These are phyloP conservation scores for Zygoascus tannicola DNA, from an alignment of 805 yeast genomes.

Conservation along the genomic window DNA sequence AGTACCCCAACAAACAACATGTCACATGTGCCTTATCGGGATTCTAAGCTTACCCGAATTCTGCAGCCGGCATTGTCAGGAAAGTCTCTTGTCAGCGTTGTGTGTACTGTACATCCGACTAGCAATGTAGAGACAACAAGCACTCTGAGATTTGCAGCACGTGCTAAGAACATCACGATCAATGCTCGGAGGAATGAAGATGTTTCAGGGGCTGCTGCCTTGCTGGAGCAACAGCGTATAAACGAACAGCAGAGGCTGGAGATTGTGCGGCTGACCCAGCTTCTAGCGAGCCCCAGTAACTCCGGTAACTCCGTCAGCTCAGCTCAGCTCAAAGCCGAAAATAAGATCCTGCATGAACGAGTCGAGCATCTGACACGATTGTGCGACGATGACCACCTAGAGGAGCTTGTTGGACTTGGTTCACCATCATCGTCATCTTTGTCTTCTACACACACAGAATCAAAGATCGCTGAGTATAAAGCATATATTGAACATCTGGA, in stretches of 20 bases:
- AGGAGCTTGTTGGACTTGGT: constrained; percentile 43
- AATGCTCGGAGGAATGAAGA: constrained; percentile 42
- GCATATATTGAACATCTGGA: constrained; percentile 55
- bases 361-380: constrained; percentile 61
- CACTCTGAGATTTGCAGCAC: constrained; percentile 83
- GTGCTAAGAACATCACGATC: constrained; percentile 80
- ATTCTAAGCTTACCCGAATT: constrained; percentile 81
- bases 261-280: constrained; percentile 28
- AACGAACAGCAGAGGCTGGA: constrained; percentile 53
- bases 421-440: constrained; percentile 16
- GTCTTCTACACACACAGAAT: constrained; percentile 1
- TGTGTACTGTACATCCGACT: constrained; percentile 70
- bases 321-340: constrained; percentile 50
- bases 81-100: constrained; percentile 67
- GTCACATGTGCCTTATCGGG: constrained; percentile 80
- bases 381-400: constrained; percentile 36
- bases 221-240: constrained; percentile 36
- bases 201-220: constrained; percentile 20
- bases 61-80: constrained; percentile 91
- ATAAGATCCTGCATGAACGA: constrained; percentile 52
- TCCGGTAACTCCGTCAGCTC: constrained; percentile 13
- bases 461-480: constrained; percentile 31
- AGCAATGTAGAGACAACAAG: constrained; percentile 70
- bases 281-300: constrained; percentile 6
- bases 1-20: constrained; percentile 30